Base-by-base conservation (phyloP, 2,329 filamentous ascomycete species). In the Colletotrichum orchidophilum region DNA sequence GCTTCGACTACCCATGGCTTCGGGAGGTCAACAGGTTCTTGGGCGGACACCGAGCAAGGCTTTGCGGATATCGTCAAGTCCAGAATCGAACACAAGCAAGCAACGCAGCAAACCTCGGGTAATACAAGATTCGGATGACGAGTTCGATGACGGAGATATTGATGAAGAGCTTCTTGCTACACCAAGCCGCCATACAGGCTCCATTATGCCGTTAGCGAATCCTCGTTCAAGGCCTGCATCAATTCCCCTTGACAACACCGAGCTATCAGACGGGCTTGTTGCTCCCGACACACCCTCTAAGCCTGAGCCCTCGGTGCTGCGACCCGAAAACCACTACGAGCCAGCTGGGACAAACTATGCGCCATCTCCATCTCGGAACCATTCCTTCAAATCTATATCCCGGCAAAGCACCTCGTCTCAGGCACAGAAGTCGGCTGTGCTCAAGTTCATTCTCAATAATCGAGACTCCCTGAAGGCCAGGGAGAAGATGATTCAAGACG, bases 71-170 rank as follows among this genome's bases (percentile, higher is more conserved):
- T 62, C 67, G 1, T 73, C 74, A 57, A 58, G 75, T 72, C 26
- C 68, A 53, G 65, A 78, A 74, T 69, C 72, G 49, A 11, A 62
- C 61, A 21, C 33, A n/a, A 49, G 29, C 18, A 67, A 73, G 60
- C 75, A 35, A 55, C 24, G 57, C 71, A 64, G 46, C 64, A 66
- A 52, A 73, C 64, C 46, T 33, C 79, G 81, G 39, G 77, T 88
- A 7, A 85, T 90, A 50, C 82, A 86, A 62, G 88, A 90, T 74
- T 90, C 88, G 0, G 88, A 90, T 54, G 88, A 90, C 53, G 87
- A 90, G 53, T 86, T 85, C 55, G 88, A 90, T 5, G 88, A 90
- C 55, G 88, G 89, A 46, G 87, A 90, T 53, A 85, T 85, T 54
- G 88, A 90, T 49, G 87, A 90, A 46, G 87, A 90, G 53, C 86